These are phyloP conservation scores for Aureobasidium sp. DNA, from an alignment of 2,329 filamentous ascomycete species.

Conservation along the genomic window DNA sequence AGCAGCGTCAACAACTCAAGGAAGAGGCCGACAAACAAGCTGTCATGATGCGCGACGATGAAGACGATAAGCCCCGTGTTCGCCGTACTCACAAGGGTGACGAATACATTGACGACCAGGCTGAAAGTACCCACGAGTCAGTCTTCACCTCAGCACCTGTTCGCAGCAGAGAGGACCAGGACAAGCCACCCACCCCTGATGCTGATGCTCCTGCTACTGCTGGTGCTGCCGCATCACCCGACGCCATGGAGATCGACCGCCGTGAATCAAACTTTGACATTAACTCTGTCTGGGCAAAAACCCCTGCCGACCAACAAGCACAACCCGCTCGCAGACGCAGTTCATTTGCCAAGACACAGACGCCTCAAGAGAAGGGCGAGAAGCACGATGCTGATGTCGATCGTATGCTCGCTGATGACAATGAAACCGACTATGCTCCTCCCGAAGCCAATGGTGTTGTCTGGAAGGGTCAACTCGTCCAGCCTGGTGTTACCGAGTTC, in stretches of 20 bases:
- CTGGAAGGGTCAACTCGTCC: conserved; percentile 64
- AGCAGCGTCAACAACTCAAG: conserved; percentile 68
- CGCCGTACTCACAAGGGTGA: conserved; percentile 92
- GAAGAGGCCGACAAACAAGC: conserved; percentile 75
- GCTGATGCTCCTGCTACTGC: background rate
- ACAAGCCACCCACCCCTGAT: conserved; percentile 1
- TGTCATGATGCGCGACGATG: conserved; percentile 66
- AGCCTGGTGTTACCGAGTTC: conserved; percentile 24
- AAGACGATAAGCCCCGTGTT: conserved; percentile 64
- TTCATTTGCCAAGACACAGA: conserved; percentile 22
- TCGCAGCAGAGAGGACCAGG: conserved; percentile 34
- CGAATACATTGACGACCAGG: conserved; percentile 75
- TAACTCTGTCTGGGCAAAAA: conserved; percentile 75
- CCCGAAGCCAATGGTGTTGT: conserved; percentile 61
- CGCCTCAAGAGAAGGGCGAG: conserved; percentile 44
- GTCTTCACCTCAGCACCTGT: conserved; percentile 42
- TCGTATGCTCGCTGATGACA: conserved; percentile 74
- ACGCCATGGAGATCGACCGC: conserved; percentile 31
- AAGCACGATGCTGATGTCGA: conserved; percentile 85
- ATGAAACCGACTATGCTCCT: conserved; percentile 74
- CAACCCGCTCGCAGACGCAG: conserved; percentile 40
- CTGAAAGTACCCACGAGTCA: conserved; percentile 35
- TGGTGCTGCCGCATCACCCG: conserved; percentile 23
- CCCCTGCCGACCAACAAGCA: conserved; percentile 32
- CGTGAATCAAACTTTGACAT: conserved; percentile 61